A percentile compares a stretch with the other conserved stretches of the same genome.
These are phyloP conservation scores for Talaromyces nanjingensis DNA, from an alignment of 495 filamentous ascomycete genomes.

Conservation along the genomic window DNA sequence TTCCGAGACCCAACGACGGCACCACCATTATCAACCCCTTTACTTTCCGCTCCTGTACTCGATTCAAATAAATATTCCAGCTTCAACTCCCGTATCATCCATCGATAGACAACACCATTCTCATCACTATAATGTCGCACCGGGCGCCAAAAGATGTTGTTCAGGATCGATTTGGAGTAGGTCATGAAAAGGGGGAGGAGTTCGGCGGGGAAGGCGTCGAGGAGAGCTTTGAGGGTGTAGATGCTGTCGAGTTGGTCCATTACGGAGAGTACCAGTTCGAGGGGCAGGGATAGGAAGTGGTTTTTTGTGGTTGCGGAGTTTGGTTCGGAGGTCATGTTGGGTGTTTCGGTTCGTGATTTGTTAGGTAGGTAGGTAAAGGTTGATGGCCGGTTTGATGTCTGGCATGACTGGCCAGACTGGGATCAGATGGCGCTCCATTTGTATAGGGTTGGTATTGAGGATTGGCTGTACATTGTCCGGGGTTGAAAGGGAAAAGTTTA, in stretches of 20 bases:
- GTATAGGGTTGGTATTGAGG: not conserved
- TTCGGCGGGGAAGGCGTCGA: constrained; percentile 2
- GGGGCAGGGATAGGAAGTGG: not conserved
- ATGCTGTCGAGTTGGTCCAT: constrained; percentile 7
- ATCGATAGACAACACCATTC: constrained; percentile 5
- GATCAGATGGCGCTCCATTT: not conserved
- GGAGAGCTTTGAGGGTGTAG: constrained; percentile 3
- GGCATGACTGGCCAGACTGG: not conserved
- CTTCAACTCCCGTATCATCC: constrained; percentile 7
- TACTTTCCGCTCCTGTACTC: not conserved
- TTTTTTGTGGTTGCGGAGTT: not conserved
- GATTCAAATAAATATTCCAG: not conserved
- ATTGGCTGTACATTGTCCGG: not conserved
- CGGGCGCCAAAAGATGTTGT: constrained; percentile 7
- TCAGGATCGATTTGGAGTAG: constrained; percentile 2
- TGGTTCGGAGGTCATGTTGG: not conserved
- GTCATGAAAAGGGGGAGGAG: not conserved
- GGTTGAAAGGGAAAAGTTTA: not conserved
- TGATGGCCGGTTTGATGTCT: not conserved
- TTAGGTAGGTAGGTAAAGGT: not conserved
- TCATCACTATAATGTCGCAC: not conserved
- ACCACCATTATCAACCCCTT: not conserved
- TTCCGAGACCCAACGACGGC: not conserved
- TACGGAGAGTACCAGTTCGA: constrained; percentile 2
- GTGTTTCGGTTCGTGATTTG: not conserved